phyloP scores from a whole-genome alignment of 768 basidiomycete species.

The Trametes meyenii region DNA sequence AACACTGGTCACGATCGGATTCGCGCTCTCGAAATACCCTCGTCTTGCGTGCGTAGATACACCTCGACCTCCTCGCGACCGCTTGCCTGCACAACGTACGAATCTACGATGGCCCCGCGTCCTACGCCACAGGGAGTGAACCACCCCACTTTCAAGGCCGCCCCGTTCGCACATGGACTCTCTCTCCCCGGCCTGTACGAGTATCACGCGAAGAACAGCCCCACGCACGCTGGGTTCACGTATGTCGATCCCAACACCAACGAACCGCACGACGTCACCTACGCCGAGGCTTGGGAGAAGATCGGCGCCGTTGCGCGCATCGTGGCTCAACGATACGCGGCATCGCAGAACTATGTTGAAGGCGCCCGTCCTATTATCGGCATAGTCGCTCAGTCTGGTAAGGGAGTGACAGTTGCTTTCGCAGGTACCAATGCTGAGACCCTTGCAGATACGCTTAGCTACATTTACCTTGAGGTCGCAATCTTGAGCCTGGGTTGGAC shows the following conservation, averaged over 20 bases:
- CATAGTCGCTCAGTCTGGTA: constrained; percentile 23
- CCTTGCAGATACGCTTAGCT: constrained; percentile 29
- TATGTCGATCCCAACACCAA: constrained; percentile 26
- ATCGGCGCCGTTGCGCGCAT: constrained; percentile 30
- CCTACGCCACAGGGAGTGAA: constrained; percentile 30
- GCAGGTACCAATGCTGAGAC: neutral
- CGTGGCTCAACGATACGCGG: constrained; percentile 12
- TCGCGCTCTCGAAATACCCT: neutral
- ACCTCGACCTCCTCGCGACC: too few species aligned
- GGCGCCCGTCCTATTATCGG: constrained; percentile 27
- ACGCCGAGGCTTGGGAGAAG: constrained; percentile 30
- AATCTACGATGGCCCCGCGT: neutral
- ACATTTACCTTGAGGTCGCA: constrained; percentile 21
- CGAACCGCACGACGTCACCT: constrained; percentile 25
- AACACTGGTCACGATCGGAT: neutral
- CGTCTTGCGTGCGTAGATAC: neutral
- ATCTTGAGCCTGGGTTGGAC: constrained; percentile 25
- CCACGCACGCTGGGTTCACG: constrained; percentile 38
- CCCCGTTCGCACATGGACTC: constrained; percentile 38
- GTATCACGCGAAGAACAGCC: constrained; percentile 36
- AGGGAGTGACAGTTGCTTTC: neutral
- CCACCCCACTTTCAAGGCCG: constrained; percentile 35
- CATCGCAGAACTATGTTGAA: neutral
- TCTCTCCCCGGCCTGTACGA: constrained; percentile 40
- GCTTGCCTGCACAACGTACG: neutral